phyloP scores from a whole-genome alignment of 768 basidiomycete species.

The Podaxis sp. region DNA sequence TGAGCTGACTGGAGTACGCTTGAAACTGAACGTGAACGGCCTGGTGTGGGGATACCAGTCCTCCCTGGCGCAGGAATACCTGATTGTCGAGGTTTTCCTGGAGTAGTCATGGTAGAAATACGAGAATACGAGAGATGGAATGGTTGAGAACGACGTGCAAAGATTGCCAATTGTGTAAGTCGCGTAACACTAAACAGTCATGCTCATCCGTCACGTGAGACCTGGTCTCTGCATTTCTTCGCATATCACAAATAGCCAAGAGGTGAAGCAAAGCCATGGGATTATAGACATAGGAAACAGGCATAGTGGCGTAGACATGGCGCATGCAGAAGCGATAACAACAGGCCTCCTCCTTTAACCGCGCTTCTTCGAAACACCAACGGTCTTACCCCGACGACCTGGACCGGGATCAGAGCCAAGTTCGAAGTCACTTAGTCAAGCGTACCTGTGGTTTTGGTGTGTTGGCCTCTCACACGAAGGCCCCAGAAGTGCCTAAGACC shows the following conservation, averaged over 20 bases:
- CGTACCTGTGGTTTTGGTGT: constrained; percentile 97
- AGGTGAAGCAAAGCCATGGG: background rate
- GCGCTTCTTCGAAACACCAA: constrained; percentile 94
- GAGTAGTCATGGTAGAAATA: constrained; percentile 33
- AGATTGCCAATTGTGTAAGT: constrained; percentile 8
- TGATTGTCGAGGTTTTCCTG: constrained; percentile 42
- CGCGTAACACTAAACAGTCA: constrained; percentile 8
- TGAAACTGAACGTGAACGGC: constrained; percentile 69
- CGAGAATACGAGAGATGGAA: background rate
- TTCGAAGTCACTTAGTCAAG: constrained; percentile 10
- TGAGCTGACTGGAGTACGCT: constrained; percentile 38
- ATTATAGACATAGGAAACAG: constrained; percentile 8
- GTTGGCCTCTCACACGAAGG: constrained; percentile 94
- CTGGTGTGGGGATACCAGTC: constrained; percentile 64
- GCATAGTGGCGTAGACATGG: constrained; percentile 9
- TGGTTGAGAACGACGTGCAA: constrained; percentile 6
- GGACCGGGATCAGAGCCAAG: constrained; percentile 13
- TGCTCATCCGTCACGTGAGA: constrained; percentile 5
- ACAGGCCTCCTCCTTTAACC: constrained; percentile 33
- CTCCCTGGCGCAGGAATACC: constrained; percentile 41
- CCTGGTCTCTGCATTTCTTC: background rate
- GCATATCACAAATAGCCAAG: background rate
- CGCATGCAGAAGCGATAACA: background rate
- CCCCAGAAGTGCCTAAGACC: constrained; percentile 94
- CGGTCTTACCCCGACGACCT: constrained; percentile 96